Evolutionary conservation across 208 protist species (phyloP).

Genomic region (Herpetomonas tarakana): DNA sequence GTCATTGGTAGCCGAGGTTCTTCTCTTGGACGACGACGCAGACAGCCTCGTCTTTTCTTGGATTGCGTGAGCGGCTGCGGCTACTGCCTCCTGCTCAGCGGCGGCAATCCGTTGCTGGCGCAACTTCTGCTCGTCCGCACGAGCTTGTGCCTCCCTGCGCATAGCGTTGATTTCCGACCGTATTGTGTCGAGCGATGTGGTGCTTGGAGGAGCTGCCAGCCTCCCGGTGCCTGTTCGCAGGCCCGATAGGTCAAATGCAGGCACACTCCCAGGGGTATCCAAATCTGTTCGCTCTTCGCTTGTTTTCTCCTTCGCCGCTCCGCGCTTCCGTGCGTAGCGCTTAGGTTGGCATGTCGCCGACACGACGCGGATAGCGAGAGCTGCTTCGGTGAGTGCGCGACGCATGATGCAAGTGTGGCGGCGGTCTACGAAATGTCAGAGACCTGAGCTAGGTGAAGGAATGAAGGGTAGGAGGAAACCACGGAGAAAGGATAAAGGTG

Average conservation of each 20-base stretch:
- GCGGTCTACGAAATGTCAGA: too few relatives aligned
- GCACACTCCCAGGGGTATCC: too few relatives aligned
- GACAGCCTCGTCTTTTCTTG: background rate
- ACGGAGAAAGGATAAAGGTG: too few relatives aligned
- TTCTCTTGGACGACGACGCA: background rate
- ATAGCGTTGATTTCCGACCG: conserved; percentile 38
- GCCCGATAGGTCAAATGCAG: conserved; percentile 6
- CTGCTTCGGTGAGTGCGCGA: too few relatives aligned
- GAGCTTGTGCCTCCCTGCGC: conserved; percentile 5
- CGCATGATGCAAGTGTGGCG: too few relatives aligned
- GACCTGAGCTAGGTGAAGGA: too few relatives aligned
- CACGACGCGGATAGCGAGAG: too few relatives aligned
- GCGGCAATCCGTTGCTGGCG: background rate
- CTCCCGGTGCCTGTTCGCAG: conserved; percentile 9
- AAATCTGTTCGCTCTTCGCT: too few relatives aligned
- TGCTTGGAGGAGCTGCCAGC: conserved; percentile 46
- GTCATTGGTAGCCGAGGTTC: background rate
- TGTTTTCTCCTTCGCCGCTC: background rate
- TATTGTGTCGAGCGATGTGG: conserved; percentile 60
- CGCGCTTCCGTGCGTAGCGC: background rate
- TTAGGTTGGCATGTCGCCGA: too few relatives aligned
- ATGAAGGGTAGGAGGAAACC: too few relatives aligned
- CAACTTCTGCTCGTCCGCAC: background rate
- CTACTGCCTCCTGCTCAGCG: background rate
- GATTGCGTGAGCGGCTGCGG: background rate